Evolutionary conservation across 2,329 filamentous ascomycete genomes (phyloP).

Genomic region (Neoarthrinium moseri): DNA sequence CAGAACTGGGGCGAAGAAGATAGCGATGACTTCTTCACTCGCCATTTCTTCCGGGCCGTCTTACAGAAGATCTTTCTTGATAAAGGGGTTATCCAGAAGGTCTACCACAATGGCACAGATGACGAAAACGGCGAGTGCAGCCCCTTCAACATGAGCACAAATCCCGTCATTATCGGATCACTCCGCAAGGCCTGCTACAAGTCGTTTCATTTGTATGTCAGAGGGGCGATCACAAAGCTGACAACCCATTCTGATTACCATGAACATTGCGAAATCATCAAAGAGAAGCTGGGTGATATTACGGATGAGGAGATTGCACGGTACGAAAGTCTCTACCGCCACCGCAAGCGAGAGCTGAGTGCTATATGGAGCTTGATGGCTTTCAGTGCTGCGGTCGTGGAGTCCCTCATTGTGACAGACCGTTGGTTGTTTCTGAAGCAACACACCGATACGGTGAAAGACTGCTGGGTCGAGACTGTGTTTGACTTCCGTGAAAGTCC

Average conservation of each 20-base stretch:
- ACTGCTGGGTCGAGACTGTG: constrained; percentile 89
- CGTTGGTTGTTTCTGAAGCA: constrained; percentile 85
- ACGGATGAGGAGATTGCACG: constrained; percentile 71
- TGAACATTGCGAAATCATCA: constrained; percentile 59
- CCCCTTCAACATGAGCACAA: constrained; percentile 60
- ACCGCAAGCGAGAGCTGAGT: constrained; percentile 76
- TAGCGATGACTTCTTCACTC: constrained; percentile 83
- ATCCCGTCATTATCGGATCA: constrained; percentile 83
- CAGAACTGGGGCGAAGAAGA: constrained; percentile 84
- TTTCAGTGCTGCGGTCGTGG: constrained; percentile 84
- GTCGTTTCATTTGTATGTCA: constrained; percentile 74
- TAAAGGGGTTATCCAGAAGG: constrained; percentile 68
- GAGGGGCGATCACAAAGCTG: constrained; percentile 78
- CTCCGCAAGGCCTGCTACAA: constrained; percentile 77
- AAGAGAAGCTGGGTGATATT: constrained; percentile 63
- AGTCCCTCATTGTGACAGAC: constrained; percentile 87
- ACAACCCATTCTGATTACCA: constrained; percentile 55
- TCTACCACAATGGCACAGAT: constrained; percentile 38
- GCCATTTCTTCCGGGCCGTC: constrained; percentile 89
- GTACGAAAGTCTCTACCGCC: constrained; percentile 66
- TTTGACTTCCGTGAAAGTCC: constrained; percentile 88
- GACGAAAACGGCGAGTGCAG: constrained; percentile 25
- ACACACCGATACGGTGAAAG: constrained; percentile 65
- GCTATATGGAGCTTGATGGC: constrained; percentile 95
- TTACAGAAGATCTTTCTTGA: constrained; percentile 93